Base-by-base conservation (phyloP, 148 eudicot species). In the Rhododendron vialii region DNA sequence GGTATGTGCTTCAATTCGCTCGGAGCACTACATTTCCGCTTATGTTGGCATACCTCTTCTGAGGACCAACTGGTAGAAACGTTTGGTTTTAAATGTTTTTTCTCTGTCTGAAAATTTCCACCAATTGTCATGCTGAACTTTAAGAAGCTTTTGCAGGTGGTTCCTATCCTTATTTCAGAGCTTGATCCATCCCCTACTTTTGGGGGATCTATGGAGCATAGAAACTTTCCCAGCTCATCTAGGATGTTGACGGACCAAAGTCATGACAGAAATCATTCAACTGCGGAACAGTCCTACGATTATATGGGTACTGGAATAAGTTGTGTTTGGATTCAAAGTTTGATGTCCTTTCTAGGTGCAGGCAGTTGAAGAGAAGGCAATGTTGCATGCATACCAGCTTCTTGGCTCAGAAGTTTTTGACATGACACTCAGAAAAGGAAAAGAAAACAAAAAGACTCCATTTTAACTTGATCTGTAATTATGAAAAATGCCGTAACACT, bases 291-390 rank as follows among this genome's bases (percentile, higher is more conserved):
- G 26, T 81, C 89, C 36, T 85, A 87, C 84, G 61, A 47, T 51
- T 84, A 76, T 33, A 79, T 82, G 76, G 89, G 91, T 87, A 87
- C 47, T 83, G 74, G 48, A 38, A 87, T 41, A 22, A 35, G 6
- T 30, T 41, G 2, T 50, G 61, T 80, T 69, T 30, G 26, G 14
- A 45, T 48, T 38, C 63, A 35, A 57, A 35, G 48, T 14, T 36
- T 45, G 26, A 50, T 3, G 13, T 9, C 59, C 12, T 71, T 33
- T 61, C 9, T 24, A 11, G 9, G 43, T 84, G 18, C 15, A 73
- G 43, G 50, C n/a, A 18, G 45, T 4, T 69, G 20, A 12, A 28
- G 28, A 10, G 14, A 83, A 71, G 57, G 73, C 59, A 67, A 83
- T 30, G 22, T 48, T 69, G 80, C 15, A 28, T 85, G 36, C 47